Conservation (phyloP, 441 rosid species). For the Gossypium lobatum region DNA sequence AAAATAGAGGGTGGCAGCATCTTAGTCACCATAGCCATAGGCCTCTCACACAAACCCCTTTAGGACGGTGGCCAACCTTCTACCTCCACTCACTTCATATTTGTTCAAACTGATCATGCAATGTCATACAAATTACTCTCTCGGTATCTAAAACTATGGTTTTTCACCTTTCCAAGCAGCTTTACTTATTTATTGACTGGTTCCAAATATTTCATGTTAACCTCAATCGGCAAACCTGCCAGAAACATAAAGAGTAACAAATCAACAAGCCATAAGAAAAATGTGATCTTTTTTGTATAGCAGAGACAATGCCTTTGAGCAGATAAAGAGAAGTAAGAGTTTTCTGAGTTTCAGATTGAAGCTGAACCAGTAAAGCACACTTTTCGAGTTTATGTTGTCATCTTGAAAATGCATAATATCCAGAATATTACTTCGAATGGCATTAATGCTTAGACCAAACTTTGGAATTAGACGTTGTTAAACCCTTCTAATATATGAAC, state of each 20-base stretch:
- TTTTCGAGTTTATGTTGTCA: neutral
- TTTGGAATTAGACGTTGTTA: neutral
- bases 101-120: neutral
- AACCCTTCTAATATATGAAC: neutral
- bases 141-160: neutral
- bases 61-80: neutral
- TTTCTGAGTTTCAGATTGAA: neutral
- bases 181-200: constrained; percentile 74
- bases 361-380: neutral
- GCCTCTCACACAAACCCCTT: neutral
- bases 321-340: neutral
- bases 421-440: neutral
- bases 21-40: neutral
- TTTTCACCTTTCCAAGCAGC: constrained; percentile 70
- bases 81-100: neutral
- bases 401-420: neutral
- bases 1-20: neutral
- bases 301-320: neutral
- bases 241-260: constrained; percentile 7
- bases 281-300: neutral
- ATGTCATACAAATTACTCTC: neutral
- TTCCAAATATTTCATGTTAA: constrained; percentile 69
- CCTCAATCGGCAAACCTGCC: constrained; percentile 83
- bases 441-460: neutral
- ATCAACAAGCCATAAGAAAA: neutral